Conservation (phyloP, 108 stramenopile genomes). For the Stephanodiscus minutulus region DNA sequence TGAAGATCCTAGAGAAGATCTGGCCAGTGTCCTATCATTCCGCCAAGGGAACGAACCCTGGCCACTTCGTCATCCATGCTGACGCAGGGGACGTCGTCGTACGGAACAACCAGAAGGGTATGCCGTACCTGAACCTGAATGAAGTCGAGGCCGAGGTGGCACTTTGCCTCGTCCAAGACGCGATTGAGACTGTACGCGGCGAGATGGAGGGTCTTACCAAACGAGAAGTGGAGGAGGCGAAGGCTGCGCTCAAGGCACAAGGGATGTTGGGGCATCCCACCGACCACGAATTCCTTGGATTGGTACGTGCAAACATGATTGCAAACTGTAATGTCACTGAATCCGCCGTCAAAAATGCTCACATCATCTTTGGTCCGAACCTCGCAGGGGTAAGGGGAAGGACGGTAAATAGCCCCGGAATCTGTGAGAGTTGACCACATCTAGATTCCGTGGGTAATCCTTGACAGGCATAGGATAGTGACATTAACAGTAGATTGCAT, state of each 20-base stretch:
- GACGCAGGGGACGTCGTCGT: background rate
- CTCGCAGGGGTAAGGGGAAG: constrained; percentile 26
- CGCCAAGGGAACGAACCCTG: background rate
- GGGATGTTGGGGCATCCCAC: constrained; percentile 15
- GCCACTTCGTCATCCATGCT: background rate
- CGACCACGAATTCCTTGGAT: constrained; percentile 5
- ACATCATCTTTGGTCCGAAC: constrained; percentile 31
- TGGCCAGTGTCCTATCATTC: background rate
- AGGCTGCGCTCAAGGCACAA: background rate
- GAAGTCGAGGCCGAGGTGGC: background rate
- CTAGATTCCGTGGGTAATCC: constrained; percentile 15
- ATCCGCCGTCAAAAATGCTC: constrained; percentile 17
- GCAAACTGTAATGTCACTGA: constrained; percentile 24
- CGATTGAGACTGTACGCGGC: constrained; percentile 1
- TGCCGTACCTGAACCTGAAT: background rate
- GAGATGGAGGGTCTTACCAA: constrained; percentile 18
- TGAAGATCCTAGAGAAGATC: background rate
- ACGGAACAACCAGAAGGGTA: background rate
- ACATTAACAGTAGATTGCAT: constrained; percentile 39
- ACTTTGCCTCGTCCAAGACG: background rate
- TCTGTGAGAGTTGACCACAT: constrained; percentile 20
- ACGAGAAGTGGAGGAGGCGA: constrained; percentile 7
- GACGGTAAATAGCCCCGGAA: constrained; percentile 11
- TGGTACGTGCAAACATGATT: constrained; percentile 14
- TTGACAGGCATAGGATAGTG: constrained; percentile 21